Percentiles rank a stretch among this genome's conserved stretches.
Conservation (phyloP, 73 alveolate genomes). For the Paramecium sonneborni region DNA sequence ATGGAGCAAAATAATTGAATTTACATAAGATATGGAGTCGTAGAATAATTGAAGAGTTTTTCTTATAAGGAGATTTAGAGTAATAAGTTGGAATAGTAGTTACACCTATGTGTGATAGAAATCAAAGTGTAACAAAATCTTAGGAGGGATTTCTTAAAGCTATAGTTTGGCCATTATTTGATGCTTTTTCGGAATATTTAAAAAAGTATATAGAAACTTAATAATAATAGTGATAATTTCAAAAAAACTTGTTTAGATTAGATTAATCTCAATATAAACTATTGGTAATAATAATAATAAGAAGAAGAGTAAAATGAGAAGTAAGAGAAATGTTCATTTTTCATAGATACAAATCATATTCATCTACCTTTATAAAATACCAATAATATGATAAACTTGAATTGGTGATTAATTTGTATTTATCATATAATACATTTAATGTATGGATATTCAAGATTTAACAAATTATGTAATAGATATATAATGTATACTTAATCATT, state of each 20-base stretch:
- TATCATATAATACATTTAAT: no score
- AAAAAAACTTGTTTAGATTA: not conserved
- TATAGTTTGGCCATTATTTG: constrained; percentile 40
- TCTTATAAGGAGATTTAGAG: constrained; percentile 59
- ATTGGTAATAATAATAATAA: not conserved
- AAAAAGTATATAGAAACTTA: not conserved
- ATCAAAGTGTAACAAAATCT: constrained; percentile 42
- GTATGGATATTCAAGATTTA: not conserved
- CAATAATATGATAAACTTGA: not conserved
- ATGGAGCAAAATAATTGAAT: constrained; percentile 56
- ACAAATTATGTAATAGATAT: not conserved
- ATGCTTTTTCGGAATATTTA: not conserved
- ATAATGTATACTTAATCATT: not conserved
- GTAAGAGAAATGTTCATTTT: not conserved
- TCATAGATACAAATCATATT: not conserved
- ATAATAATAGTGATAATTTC: not conserved
- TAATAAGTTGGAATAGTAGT: constrained; percentile 6
- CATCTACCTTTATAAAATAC: not conserved
- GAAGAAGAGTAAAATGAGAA: not conserved
- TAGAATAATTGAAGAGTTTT: constrained; percentile 48
- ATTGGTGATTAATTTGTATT: not conserved
- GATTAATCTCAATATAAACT: not conserved
- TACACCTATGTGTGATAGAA: constrained; percentile 61
- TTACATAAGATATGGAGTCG: constrained; percentile 58
- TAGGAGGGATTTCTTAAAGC: constrained; percentile 63